Evolutionary conservation across 192 early-diverging fungal species (phyloP).

Genomic region (Dissophora globulifera): DNA sequence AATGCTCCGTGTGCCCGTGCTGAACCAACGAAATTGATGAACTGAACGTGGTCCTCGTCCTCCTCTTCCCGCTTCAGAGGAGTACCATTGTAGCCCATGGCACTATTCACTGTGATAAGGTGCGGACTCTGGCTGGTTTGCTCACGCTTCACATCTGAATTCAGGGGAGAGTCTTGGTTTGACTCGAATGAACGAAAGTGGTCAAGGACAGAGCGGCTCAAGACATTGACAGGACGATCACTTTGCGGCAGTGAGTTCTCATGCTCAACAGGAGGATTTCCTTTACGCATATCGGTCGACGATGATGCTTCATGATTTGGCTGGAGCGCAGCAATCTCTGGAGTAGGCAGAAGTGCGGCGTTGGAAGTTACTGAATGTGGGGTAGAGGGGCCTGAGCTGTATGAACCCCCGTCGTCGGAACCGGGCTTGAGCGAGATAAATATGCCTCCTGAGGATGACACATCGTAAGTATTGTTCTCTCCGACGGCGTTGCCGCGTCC

Average conservation of each 20-base stretch:
- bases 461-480: background rate
- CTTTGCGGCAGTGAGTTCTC: background rate
- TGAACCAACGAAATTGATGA: no score
- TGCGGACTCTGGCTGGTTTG: background rate
- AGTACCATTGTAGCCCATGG: no score
- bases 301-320: background rate
- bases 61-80: no score
- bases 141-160: no score
- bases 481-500: background rate
- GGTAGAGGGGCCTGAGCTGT: no score
- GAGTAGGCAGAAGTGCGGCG: background rate
- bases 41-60: no score
- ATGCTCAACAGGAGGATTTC: background rate
- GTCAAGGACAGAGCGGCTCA: background rate
- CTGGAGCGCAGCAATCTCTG: background rate
- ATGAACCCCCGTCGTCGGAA: background rate
- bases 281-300: background rate
- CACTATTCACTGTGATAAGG: no score
- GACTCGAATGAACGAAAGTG: constrained; percentile 14
- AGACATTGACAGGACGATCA: background rate
- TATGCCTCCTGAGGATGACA: background rate
- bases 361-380: no score
- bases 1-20: no score
- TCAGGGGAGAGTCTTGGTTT: background rate
- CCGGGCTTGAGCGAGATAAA: constrained; percentile 14